Conservation (phyloP, 306 rosid species). For the Ziziphus jujuba region DNA sequence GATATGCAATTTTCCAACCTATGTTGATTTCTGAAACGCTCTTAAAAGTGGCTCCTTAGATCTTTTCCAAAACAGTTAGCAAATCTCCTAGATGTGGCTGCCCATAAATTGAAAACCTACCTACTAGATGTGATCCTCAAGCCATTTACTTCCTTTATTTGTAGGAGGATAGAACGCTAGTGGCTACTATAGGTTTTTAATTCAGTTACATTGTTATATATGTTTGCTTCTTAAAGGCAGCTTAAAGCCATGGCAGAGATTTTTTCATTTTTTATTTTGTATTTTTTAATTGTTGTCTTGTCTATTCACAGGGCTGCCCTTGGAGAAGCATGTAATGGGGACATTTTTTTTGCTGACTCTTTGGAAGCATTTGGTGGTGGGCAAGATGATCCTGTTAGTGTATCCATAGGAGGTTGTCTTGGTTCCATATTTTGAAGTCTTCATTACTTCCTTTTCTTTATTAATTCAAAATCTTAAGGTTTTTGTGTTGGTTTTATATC, state of each 20-base stretch:
- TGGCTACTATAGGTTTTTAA: neutral
- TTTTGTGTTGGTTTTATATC: neutral
- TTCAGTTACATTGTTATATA: neutral
- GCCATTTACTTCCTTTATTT: too few species aligned
- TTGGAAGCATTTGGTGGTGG: constrained; percentile 90
- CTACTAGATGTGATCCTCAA: too few species aligned
- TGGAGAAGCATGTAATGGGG: constrained; percentile 85
- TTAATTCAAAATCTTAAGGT: constrained; percentile 7
- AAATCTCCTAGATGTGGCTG: too few species aligned
- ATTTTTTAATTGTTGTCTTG: constrained; percentile 28
- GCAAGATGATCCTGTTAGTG: constrained; percentile 88
- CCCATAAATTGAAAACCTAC: too few species aligned
- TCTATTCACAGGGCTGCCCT: constrained; percentile 56
- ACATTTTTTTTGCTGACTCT: constrained; percentile 73
- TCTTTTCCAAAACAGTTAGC: too few species aligned
- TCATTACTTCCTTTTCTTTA: constrained; percentile 25
- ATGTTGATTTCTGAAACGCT: too few species aligned
- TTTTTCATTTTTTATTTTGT: too few species aligned
- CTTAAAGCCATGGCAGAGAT: constrained; percentile 22
- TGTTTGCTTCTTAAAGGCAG: neutral
- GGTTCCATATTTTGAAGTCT: constrained; percentile 24
- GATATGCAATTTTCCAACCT: too few species aligned
- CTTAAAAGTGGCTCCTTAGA: too few species aligned
- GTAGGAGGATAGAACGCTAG: neutral
- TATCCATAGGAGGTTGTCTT: constrained; percentile 90